Base-by-base conservation (phyloP, 148 eudicot species). In the Mesembryanthemum crystallinum region DNA sequence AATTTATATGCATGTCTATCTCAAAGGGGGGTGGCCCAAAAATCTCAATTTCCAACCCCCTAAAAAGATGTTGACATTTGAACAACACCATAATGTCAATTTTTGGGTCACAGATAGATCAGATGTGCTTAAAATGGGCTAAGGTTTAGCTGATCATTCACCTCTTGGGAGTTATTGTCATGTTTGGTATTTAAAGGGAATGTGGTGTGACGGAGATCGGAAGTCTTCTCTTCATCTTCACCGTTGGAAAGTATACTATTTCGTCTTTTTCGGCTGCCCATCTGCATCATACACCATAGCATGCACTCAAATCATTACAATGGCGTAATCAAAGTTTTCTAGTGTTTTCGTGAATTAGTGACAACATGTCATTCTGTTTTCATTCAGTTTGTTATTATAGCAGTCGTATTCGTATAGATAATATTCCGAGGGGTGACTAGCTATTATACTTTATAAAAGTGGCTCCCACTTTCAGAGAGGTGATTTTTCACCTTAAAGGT, bases 241-340 rank as follows among this genome's bases (percentile, higher is more conserved):
- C 98, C 8, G 95, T 90, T 51, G 98, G 98, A 74, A 94, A 94
- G 78, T 90, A 84, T 69, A 89, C 72, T 68, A 94, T 89, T 25
- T 94, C 95, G 68, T 94, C 98, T 65, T 85, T 76, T 80, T 84
- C 90, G 0, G 97, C 97, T 42, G 52, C 83, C 98, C 98, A 94
- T 73, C 98, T 93, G 86, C 73, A 43, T 4, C 37, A 69, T 28
- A 43, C 1, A 64, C n/a, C n/a, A n/a, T n/a, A n/a, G n/a, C 7
- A 32, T 64, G 32, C 3, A 30, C n/a, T 29, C 29, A 4, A 18
- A 2, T 64, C 0, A 27, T 15, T 4, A n/a, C n/a, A n/a, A n/a
- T n/a, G n/a, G n/a, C n/a, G n/a, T n/a, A n/a, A n/a, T n/a, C n/a
- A n/a, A n/a, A n/a, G n/a, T n/a, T n/a, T n/a, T n/a, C n/a, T n/a